Percentiles rank a stretch among this genome's conserved stretches.
These are phyloP conservation scores for Backusella tuberculispora DNA, from an alignment of 192 early-diverging fungal genomes.

Conservation along the genomic window DNA sequence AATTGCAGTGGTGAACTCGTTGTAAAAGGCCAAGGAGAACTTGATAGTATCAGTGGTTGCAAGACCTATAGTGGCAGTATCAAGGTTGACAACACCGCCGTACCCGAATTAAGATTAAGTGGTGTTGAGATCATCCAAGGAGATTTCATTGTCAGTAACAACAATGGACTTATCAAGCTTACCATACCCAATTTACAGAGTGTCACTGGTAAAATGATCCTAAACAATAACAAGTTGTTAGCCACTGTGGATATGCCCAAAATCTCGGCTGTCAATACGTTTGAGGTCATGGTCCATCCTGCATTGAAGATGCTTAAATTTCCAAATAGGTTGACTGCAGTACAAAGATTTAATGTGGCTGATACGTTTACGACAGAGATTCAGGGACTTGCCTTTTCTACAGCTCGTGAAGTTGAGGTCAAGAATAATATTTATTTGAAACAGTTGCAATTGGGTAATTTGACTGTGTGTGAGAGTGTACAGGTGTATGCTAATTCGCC, in stretches of 20 bases:
- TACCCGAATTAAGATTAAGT: background rate
- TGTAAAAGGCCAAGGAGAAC: slow-evolving; percentile 27
- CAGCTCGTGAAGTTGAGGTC: slow-evolving; percentile 12
- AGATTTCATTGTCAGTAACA: slow-evolving; percentile 23
- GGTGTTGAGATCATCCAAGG: slow-evolving; percentile 24
- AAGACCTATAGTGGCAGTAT: slow-evolving; percentile 34
- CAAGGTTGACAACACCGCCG: slow-evolving; percentile 19
- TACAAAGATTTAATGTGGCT: slow-evolving; percentile 24
- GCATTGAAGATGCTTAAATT: slow-evolving; percentile 26
- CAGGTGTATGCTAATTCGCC: slow-evolving; percentile 29
- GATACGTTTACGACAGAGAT: slow-evolving; percentile 29
- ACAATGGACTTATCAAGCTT: slow-evolving; percentile 12
- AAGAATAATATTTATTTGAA: slow-evolving; percentile 39
- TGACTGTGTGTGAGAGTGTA: slow-evolving; percentile 1
- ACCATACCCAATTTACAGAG: slow-evolving; percentile 23
- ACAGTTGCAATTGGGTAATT: slow-evolving; percentile 17
- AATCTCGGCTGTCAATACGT: slow-evolving; percentile 17
- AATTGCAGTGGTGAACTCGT: slow-evolving; percentile 28
- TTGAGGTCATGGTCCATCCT: slow-evolving; percentile 28
- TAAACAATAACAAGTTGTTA: slow-evolving; percentile 29
- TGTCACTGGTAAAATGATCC: slow-evolving; percentile 25
- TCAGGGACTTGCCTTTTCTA: slow-evolving; percentile 23
- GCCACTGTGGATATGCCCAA: slow-evolving; percentile 16
- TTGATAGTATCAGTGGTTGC: slow-evolving; percentile 28
- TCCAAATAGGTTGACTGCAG: slow-evolving; percentile 15